Evolutionary conservation across 768 basidiomycete genomes (phyloP), one percentile per base, ranked within the genome.

Genomic region (Pluteus cervinus): DNA sequence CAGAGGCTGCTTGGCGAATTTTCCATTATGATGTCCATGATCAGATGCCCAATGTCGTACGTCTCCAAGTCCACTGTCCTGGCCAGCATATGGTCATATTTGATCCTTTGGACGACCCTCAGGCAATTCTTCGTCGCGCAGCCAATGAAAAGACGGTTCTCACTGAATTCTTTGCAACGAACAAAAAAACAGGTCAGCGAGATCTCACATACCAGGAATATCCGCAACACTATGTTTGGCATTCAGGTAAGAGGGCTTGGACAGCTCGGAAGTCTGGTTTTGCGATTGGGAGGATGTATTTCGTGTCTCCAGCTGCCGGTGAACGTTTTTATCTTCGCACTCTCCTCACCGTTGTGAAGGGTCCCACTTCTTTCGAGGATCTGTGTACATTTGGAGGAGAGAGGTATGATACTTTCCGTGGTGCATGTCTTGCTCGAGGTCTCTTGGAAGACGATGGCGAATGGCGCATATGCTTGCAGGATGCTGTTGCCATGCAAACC

Each of bases 371-470:
- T 4, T 38, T 38, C 31, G 41, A 49, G 1, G 49, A 58, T 25
- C 47, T 61, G 3, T 38, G 46, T 0, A 45, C 45, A 1, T 46
- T 42, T 22, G 23, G 47, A 18, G 56, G 52, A 1, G 23, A 36
- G 5, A 12, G 4, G 37, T 43, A 33, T 40, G 45, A 50, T 0
- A 60, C 65, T 2, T 70, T 57, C 29, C 43, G 55, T 18, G 61
- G 47, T 3, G 68, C 66, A 5, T 70, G 70, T 29, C 47, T 50
- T 16, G 58, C 56, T 4, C 40, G 51, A 3, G 64, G 65, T 1
- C 46, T 68, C 0, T 39, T 65, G 1, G 55, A 65, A 26, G 60
- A 69, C 52, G 68, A 73, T 49, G 47, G 53, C 0, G 71, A 73
- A 46, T 70, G 66, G 65, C 25, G 43, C 0, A 47, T 39, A 12